phyloP scores from a whole-genome alignment of 2,329 filamentous ascomycete species.

The Phialophora chinensis region DNA sequence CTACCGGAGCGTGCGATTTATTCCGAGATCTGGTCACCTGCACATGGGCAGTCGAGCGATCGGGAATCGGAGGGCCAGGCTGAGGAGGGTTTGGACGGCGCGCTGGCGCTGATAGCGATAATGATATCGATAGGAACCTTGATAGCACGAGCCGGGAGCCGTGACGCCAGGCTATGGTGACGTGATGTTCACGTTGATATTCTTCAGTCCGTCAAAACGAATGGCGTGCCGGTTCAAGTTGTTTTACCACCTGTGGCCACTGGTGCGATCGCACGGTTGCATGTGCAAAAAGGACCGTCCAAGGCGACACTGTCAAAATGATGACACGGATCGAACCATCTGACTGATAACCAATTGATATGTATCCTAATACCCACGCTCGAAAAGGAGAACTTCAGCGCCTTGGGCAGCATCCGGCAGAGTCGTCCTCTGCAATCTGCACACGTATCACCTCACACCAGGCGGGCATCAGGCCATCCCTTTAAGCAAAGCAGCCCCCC shows the following conservation, averaged over 20 bases:
- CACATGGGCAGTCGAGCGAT: conserved; percentile 3
- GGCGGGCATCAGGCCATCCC: conserved; percentile 7
- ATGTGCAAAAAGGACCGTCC: conserved; percentile 8
- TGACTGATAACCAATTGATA: neutral
- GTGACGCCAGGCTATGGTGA: conserved; percentile 10
- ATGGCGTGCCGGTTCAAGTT: neutral
- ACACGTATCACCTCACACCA: conserved; percentile 13
- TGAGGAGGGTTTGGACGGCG: neutral
- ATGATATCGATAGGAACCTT: conserved; percentile 12
- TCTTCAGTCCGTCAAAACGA: neutral
- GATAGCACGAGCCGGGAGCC: conserved; percentile 6
- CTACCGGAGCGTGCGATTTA: conserved; percentile 6
- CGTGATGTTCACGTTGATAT: neutral
- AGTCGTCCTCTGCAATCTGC: neutral
- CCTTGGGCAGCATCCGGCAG: neutral
- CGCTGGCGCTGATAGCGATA: conserved; percentile 5
- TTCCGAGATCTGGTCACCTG: conserved; percentile 20
- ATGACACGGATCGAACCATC: conserved; percentile 5
- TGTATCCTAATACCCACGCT: conserved; percentile 5
- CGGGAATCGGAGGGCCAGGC: conserved; percentile 15
- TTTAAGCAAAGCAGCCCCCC: conserved; percentile 6
- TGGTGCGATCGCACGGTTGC: neutral
- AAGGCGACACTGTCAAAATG: neutral
- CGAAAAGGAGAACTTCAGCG: conserved; percentile 2
- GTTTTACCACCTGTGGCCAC: neutral